Evolutionary conservation across 441 rosid genomes (phyloP), one percentile per base, ranked within the genome.

Genomic region (Syzygium malaccense): DNA sequence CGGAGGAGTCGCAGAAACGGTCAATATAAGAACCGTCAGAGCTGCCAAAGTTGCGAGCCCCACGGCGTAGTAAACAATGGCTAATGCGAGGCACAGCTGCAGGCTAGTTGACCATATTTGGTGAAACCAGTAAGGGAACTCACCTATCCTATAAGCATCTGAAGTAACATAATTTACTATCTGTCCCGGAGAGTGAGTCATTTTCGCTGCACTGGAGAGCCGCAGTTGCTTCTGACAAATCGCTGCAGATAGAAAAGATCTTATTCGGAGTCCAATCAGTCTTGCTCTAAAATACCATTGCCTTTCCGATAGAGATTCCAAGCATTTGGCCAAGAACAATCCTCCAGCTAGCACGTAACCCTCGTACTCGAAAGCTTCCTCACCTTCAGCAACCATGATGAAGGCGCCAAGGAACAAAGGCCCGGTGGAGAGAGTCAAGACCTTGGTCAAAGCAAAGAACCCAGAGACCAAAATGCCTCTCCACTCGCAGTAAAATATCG

Each of bases 41-140:
- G 97, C 92, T 7, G 93, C 93, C 86, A 94, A 26, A 3, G 94
- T 87, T 33, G 94, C 96, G 56, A 94, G 30, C 26, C 96, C 96
- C 78, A 95, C 92, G 28, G 89, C 92, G 30, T 91, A 92, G 87
- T 93, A 95, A 87, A 94, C 91, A 32, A 95, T 90, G 89, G 93
- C 86, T 83, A 95, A 56, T 75, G 96, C 97, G 78, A 94, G 85
- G 89, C 91, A 88, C 23, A 94, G 90, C 66, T 94, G 96, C 79
- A 94, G 89, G 88, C 87, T 66, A 18, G 93, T 91, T 53, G 93
- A 88, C 97, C 97, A 95, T 53, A 92, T 93, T 19, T 95, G 94
- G 88, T 95, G 97, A 87, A 95, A 91, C 88, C 92, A 92, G 91
- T 91, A 93, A 51, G 92, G 83, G 58, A 94, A 94, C 56, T 86